Percentiles rank a stretch among this genome's conserved stretches.
Evolutionary conservation across 2,329 filamentous ascomycete species (phyloP).

Genomic region (Aspergillus floridensis): DNA sequence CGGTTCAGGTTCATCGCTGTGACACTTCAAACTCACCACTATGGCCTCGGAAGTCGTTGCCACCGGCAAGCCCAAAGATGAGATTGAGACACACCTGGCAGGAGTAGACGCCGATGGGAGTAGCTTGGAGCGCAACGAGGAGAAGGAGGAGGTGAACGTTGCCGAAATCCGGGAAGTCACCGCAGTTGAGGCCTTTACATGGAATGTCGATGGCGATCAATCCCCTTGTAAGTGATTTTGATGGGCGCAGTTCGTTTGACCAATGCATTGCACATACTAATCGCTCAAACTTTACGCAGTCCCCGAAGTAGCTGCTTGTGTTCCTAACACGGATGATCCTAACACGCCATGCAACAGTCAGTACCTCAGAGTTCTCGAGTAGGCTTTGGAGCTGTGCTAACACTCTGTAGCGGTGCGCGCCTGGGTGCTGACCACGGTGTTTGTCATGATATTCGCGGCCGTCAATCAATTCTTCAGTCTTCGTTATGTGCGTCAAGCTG

Average conservation of each 20-base stretch:
- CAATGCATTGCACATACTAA: neutral
- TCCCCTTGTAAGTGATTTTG: slow-evolving; percentile 31
- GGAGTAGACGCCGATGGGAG: neutral
- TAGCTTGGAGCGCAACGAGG: neutral
- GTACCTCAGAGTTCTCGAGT: neutral
- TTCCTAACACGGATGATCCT: slow-evolving; percentile 36
- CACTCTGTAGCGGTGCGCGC: slow-evolving; percentile 27
- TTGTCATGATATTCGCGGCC: slow-evolving; percentile 25
- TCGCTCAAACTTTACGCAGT: slow-evolving; percentile 21
- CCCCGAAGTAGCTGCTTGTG: slow-evolving; percentile 39
- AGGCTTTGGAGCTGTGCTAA: neutral
- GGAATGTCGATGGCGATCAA: slow-evolving; percentile 39
- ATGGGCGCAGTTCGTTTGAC: neutral
- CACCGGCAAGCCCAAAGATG: neutral
- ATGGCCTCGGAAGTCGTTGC: neutral
- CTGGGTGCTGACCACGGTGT: slow-evolving; percentile 28
- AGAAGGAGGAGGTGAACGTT: neutral
- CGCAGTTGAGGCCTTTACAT: slow-evolving; percentile 37
- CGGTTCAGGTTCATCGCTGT: neutral
- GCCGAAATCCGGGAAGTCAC: slow-evolving; percentile 32
- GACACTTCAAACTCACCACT: neutral
- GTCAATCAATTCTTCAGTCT: slow-evolving; percentile 27
- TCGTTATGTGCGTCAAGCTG: slow-evolving; percentile 21
- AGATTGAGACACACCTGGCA: neutral
- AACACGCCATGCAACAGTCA: slow-evolving; percentile 33